phyloP scores from a whole-genome alignment of 139 green algal species.

The Chlamydomonas eustigma region DNA sequence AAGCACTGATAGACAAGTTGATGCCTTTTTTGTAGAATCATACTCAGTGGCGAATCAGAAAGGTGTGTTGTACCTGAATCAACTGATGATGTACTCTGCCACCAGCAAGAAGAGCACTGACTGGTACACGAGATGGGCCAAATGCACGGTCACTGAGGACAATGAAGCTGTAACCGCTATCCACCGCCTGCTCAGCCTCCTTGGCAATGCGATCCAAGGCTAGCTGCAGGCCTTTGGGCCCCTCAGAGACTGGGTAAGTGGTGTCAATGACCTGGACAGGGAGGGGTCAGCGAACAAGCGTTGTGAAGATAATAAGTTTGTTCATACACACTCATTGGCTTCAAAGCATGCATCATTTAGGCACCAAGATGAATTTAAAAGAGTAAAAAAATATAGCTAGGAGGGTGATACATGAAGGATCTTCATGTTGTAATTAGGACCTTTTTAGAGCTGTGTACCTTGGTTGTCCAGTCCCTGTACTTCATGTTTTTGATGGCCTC shows the following conservation, averaged over 20 bases:
- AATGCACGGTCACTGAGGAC: conserved; percentile 70
- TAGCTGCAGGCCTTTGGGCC: conserved; percentile 59
- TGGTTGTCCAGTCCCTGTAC: conserved; percentile 59
- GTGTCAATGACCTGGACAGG: conserved; percentile 67
- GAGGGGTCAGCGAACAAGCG: background rate
- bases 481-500: conserved; percentile 74
- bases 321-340: no score
- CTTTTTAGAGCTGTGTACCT: no score
- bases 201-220: conserved; percentile 69
- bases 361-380: no score
- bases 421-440: no score
- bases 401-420: no score
- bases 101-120: conserved; percentile 78
- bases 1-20: no score
- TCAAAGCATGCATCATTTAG: no score
- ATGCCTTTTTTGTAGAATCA: no score
- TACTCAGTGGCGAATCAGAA: conserved; percentile 54
- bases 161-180: conserved; percentile 73
- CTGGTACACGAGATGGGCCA: conserved; percentile 50
- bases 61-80: conserved; percentile 39
- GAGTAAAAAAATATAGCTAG: no score
- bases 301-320: no score
- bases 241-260: conserved; percentile 74
- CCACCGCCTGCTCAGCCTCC: conserved; percentile 72
- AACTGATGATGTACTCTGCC: conserved; percentile 89